phyloP scores from a whole-genome alignment of 2,329 filamentous ascomycete species.

The Emericellopsis cladophorae region DNA sequence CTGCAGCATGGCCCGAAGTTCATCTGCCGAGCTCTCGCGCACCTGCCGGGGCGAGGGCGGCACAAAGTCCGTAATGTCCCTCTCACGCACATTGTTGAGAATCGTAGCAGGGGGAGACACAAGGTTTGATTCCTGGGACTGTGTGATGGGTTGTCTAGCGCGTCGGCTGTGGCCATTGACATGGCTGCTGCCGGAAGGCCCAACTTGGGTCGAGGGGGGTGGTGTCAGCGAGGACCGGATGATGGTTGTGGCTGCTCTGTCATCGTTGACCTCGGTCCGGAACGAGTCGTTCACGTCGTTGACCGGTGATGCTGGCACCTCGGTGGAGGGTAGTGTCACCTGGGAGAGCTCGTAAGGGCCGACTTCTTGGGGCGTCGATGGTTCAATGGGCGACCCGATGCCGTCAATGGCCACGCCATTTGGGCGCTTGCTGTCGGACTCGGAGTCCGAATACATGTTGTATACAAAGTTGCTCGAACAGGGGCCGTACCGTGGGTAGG shows the following conservation, averaged over 20 bases:
- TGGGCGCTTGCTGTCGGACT: slow-evolving; percentile 17
- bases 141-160: slow-evolving; percentile 13
- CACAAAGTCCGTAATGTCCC: slow-evolving; percentile 24
- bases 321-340: slow-evolving; percentile 44
- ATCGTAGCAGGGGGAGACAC: slow-evolving; percentile 42
- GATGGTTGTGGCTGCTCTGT: slow-evolving; percentile 26
- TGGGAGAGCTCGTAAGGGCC: slow-evolving; percentile 28
- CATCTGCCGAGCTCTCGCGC: slow-evolving; percentile 36
- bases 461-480: not conserved
- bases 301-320: slow-evolving; percentile 38
- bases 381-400: slow-evolving; percentile 18
- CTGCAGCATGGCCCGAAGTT: slow-evolving; percentile 44
- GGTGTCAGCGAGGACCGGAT: slow-evolving; percentile 47
- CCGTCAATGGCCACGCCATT: slow-evolving; percentile 16
- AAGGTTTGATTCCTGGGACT: slow-evolving; percentile 32
- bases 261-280: slow-evolving; percentile 36
- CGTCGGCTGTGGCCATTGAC: slow-evolving; percentile 9
- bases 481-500: not conserved
- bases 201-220: slow-evolving; percentile 40
- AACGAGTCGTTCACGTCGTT: slow-evolving; percentile 32
- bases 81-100: slow-evolving; percentile 18
- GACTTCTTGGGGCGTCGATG: slow-evolving; percentile 16
- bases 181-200: slow-evolving; percentile 12
- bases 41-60: slow-evolving; percentile 37
- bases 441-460: slow-evolving; percentile 22